Conservation (phyloP, 345 rosid species). For the Microthlaspi erraticum region DNA sequence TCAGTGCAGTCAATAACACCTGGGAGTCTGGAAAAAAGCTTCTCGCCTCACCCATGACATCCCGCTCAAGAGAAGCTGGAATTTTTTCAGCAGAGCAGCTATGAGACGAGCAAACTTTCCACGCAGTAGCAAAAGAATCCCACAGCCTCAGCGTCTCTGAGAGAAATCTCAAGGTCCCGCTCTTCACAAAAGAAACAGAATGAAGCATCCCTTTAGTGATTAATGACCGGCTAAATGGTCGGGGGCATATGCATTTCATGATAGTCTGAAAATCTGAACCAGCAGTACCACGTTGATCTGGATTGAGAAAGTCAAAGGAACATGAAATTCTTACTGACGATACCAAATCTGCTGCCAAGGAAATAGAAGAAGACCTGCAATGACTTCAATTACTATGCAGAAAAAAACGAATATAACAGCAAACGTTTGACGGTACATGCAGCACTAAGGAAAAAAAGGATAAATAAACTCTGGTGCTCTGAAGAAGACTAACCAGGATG, state of each 20-base stretch:
- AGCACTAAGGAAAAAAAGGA: constrained; percentile 16
- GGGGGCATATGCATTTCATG: constrained; percentile 73
- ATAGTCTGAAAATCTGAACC: constrained; percentile 60
- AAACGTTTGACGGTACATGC: not conserved
- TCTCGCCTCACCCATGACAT: constrained; percentile 68
- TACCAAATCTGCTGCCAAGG: constrained; percentile 80
- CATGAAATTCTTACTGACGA: constrained; percentile 56
- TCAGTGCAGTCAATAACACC: constrained; percentile 67
- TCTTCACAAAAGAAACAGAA: constrained; percentile 76
- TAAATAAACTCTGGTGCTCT: constrained; percentile 21
- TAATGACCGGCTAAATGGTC: constrained; percentile 69
- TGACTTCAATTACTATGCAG: constrained; percentile 50
- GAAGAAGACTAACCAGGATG: constrained; percentile 72
- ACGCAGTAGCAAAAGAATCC: constrained; percentile 59
- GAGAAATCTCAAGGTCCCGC: constrained; percentile 85
- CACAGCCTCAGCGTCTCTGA: constrained; percentile 74
- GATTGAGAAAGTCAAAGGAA: constrained; percentile 65
- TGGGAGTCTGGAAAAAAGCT: constrained; percentile 81
- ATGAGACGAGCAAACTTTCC: constrained; percentile 43
- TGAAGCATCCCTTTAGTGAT: constrained; percentile 90
- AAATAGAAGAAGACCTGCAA: constrained; percentile 84
- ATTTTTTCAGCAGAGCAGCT: constrained; percentile 42
- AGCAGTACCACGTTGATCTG: constrained; percentile 47
- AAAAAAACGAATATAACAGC: constrained; percentile 21
- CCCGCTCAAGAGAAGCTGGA: constrained; percentile 61